Percentiles rank a stretch among this genome's conserved stretches.
phyloP scores from a whole-genome alignment of 73 alveolate species.

The Paramecium pentaurelia region DNA sequence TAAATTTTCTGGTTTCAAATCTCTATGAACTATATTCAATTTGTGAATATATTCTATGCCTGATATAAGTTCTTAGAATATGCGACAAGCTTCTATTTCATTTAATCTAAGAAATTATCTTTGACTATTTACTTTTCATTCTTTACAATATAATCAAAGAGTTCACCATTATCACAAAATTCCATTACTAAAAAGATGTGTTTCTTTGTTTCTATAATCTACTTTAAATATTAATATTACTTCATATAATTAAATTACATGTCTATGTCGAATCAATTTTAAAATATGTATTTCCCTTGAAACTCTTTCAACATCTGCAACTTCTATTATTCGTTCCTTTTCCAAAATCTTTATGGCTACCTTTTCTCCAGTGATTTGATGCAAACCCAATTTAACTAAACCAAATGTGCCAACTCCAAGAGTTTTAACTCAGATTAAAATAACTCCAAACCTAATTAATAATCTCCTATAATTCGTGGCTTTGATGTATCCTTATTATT shows the following conservation, averaged over 20 bases:
- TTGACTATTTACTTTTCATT: slow-evolving; percentile 51
- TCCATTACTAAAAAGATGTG: slow-evolving; percentile 91
- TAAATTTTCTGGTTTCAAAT: slow-evolving; percentile 91
- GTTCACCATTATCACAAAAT: slow-evolving; percentile 91
- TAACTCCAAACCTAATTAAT: slow-evolving; percentile 36
- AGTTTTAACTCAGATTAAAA: slow-evolving; percentile 51
- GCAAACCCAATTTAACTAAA: slow-evolving; percentile 47
- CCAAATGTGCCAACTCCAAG: slow-evolving; percentile 63
- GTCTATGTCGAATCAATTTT: slow-evolving; percentile 79
- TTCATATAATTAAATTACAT: slow-evolving; percentile 75
- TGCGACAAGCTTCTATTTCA: slow-evolving; percentile 80
- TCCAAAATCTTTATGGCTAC: slow-evolving; percentile 95
- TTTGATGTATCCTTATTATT: background rate
- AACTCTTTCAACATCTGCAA: slow-evolving; percentile 84
- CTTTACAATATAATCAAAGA: slow-evolving; percentile 86
- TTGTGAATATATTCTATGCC: slow-evolving; percentile 86
- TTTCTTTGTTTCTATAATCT: slow-evolving; percentile 69
- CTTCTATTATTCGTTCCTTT: slow-evolving; percentile 86
- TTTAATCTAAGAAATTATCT: slow-evolving; percentile 43
- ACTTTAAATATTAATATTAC: slow-evolving; percentile 17
- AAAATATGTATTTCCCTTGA: slow-evolving; percentile 85
- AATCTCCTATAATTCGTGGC: slow-evolving; percentile 12
- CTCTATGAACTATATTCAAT: slow-evolving; percentile 84
- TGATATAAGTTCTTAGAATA: slow-evolving; percentile 75
- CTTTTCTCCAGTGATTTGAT: slow-evolving; percentile 58